These are phyloP conservation scores for Ustilago curta DNA, from an alignment of 1,284 basidiomycete species.

Conservation along the genomic window DNA sequence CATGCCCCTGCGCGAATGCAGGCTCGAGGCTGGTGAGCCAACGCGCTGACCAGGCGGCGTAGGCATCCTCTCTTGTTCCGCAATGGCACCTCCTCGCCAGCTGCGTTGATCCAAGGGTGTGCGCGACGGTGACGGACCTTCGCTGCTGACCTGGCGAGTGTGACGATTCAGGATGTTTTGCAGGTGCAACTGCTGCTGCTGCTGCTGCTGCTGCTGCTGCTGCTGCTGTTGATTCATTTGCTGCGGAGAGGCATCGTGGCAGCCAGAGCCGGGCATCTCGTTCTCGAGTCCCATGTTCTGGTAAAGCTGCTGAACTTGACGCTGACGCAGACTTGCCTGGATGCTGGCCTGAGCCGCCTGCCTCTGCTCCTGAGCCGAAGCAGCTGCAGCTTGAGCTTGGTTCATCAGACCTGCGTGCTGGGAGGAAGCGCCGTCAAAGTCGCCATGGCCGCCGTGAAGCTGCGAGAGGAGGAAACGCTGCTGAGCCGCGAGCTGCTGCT, in stretches of 20 bases:
- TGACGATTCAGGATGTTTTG: constrained; percentile 45
- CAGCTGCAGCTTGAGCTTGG: constrained; percentile 28
- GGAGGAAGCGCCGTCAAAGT: constrained; percentile 32
- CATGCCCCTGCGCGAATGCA: constrained; percentile 31
- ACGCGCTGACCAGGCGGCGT: constrained; percentile 39
- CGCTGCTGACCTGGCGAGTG: constrained; percentile 44
- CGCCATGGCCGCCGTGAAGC: constrained; percentile 42
- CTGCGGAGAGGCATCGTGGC: constrained; percentile 26
- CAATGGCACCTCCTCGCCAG: constrained; percentile 37
- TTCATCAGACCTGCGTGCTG: constrained; percentile 25
- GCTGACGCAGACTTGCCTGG: constrained; percentile 60
- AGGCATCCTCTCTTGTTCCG: constrained; percentile 20
- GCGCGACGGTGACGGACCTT: constrained; percentile 20
- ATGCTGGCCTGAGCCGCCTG: constrained; percentile 61
- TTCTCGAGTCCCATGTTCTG: constrained; percentile 49
- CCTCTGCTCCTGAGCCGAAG: constrained; percentile 56
- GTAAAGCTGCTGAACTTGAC: constrained; percentile 57
- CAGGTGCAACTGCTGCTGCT: constrained; percentile 45
- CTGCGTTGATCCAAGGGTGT: constrained; percentile 43
- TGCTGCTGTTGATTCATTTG: constrained; percentile 23
- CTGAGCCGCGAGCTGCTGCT: constrained; percentile 55
- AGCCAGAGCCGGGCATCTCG: constrained; percentile 9
- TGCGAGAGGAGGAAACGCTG: constrained; percentile 60
- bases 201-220: constrained; percentile 38
- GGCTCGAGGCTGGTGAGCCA: constrained; percentile 34